Percentiles rank a stretch among this genome's conserved stretches.
Evolutionary conservation across 805 yeast species (phyloP).

Genomic region (Hanseniaspora guilliermondii): DNA sequence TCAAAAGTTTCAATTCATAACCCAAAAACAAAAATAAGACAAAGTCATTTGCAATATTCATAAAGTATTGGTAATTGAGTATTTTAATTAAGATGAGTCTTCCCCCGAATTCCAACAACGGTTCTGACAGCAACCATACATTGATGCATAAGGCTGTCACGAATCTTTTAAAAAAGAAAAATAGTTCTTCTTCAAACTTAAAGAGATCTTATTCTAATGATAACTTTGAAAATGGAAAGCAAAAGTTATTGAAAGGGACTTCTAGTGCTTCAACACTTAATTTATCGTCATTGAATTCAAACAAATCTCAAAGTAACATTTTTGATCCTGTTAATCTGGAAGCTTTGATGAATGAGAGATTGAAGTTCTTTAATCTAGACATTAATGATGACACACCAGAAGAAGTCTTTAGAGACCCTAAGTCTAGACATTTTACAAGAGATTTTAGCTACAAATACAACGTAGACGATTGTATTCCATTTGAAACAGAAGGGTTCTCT

Average conservation of each 20-base stretch:
- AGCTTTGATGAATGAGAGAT: conserved; percentile 22
- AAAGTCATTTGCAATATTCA: too few relatives aligned
- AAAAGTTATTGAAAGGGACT: not conserved
- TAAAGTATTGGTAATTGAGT: too few relatives aligned
- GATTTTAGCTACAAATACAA: conserved; percentile 26
- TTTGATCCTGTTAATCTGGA: conserved; percentile 21
- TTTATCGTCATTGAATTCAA: not conserved
- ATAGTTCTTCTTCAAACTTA: not conserved
- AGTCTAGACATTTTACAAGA: conserved; percentile 32
- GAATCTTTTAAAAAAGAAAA: not conserved
- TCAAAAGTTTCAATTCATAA: too few relatives aligned
- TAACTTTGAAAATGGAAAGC: not conserved
- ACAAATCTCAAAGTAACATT: not conserved
- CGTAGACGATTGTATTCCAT: conserved; percentile 47
- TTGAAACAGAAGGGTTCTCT: conserved; percentile 50
- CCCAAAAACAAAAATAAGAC: not conserved
- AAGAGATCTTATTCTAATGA: not conserved
- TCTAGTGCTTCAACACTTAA: not conserved
- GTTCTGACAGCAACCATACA: not conserved
- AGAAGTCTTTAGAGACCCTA: conserved; percentile 23
- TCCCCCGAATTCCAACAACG: not conserved
- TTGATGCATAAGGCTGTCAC: conserved; percentile 8
- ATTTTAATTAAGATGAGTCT: not conserved
- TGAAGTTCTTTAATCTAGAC: conserved; percentile 38
- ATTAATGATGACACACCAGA: conserved; percentile 35